phyloP scores from a whole-genome alignment of 228 moss, liverwort and hornwort genomes.

The Sphagnum magellanicum region DNA sequence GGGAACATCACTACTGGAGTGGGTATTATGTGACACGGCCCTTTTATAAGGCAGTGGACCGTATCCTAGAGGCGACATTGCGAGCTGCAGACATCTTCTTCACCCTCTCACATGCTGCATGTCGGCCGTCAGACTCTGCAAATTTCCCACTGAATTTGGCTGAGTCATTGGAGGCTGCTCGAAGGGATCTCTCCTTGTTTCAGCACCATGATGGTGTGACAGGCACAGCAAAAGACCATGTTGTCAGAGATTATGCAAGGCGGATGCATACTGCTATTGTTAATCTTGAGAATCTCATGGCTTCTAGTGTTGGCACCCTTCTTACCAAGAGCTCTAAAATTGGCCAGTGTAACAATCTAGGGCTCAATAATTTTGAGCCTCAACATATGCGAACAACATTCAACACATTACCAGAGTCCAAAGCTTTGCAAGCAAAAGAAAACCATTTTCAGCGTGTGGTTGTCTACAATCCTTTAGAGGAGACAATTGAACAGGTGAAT shows the following conservation, averaged over 20 bases:
- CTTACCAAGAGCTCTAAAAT: constrained; percentile 30
- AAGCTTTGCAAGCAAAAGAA: constrained; percentile 46
- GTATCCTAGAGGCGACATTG: constrained; percentile 79
- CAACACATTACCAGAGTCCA: constrained; percentile 60
- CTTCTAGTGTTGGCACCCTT: constrained; percentile 61
- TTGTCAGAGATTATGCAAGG: constrained; percentile 72
- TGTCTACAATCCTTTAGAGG: constrained; percentile 76
- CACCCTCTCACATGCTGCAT: constrained; percentile 54
- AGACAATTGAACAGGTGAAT: constrained; percentile 51
- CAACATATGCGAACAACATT: constrained; percentile 48
- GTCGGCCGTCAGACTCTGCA: constrained; percentile 16
- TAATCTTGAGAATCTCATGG: constrained; percentile 73
- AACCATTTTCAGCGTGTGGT: constrained; percentile 76
- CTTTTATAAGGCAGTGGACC: constrained; percentile 94
- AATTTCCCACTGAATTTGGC: constrained; percentile 37
- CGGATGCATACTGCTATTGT: constrained; percentile 71
- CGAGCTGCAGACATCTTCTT: constrained; percentile 92
- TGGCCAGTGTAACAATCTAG: constrained; percentile 28
- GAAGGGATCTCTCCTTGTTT: constrained; percentile 85
- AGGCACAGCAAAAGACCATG: constrained; percentile 91
- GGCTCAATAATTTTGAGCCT: constrained; percentile 48
- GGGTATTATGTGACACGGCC: constrained; percentile 92
- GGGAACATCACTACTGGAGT: constrained; percentile 90
- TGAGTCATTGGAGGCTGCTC: constrained; percentile 64
- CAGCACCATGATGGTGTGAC: constrained; percentile 99